Conservation (phyloP, 78 protist species). For the Dictyostelium intermedium region DNA sequence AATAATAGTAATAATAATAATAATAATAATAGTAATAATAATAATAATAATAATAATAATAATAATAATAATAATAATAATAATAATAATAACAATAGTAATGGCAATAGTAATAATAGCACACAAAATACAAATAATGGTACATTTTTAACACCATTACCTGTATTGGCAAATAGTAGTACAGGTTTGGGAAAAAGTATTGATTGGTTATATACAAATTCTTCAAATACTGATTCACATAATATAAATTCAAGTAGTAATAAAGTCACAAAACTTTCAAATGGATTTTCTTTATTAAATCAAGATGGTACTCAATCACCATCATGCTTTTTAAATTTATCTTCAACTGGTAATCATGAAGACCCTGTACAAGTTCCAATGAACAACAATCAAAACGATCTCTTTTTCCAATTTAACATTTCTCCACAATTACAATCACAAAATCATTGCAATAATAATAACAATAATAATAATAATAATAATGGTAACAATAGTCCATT, state of each 20-base stretch:
- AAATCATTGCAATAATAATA: not conserved
- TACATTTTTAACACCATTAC: conserved; percentile 11
- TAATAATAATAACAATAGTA: not conserved
- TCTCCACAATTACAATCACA: not conserved
- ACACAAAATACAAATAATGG: not conserved
- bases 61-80: not conserved
- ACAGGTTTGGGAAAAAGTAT: not conserved
- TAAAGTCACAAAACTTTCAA: not conserved
- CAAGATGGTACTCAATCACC: conserved; percentile 40
- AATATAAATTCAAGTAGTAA: not conserved
- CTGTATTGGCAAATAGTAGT: not conserved
- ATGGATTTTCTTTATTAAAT: conserved; percentile 3
- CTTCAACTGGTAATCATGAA: conserved; percentile 2
- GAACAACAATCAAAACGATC: not conserved
- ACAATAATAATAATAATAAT: not conserved
- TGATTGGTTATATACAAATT: not conserved
- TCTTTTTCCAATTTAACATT: not conserved
- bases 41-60: not conserved
- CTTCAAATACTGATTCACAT: not conserved
- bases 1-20: no score
- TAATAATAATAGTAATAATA: no score
- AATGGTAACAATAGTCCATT: not conserved
- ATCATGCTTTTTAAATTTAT: conserved; percentile 22
- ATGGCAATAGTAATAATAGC: not conserved
- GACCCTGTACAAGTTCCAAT: not conserved